These are phyloP conservation scores for Pyrus pyrifolia DNA, from an alignment of 306 rosid species.

Conservation along the genomic window DNA sequence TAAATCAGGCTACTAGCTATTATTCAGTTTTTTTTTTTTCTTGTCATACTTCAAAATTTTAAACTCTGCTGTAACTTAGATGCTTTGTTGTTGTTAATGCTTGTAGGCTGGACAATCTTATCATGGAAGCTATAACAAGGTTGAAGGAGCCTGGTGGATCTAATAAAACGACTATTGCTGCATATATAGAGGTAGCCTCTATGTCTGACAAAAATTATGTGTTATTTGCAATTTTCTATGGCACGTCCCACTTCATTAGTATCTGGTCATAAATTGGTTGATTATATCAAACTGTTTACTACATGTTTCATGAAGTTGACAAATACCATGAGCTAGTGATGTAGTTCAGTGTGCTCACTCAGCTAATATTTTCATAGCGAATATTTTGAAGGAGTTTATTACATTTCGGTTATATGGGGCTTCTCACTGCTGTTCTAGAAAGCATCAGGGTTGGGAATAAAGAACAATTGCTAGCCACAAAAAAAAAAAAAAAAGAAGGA, in stretches of 20 bases:
- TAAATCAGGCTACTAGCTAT: background rate
- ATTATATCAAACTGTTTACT: background rate
- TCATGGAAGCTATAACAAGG: slow-evolving; percentile 71
- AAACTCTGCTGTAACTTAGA: background rate
- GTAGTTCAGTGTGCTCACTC: background rate
- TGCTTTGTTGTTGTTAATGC: slow-evolving; percentile 6
- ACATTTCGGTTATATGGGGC: background rate
- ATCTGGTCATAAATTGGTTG: background rate
- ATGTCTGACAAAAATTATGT: background rate
- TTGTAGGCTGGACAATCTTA: slow-evolving; percentile 75
- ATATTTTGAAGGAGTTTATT: background rate
- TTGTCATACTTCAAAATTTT: background rate
- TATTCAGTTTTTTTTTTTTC: background rate
- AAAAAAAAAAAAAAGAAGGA: background rate
- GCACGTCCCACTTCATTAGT: background rate
- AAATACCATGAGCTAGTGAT: background rate
- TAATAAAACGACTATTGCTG: slow-evolving; percentile 73
- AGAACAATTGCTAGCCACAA: background rate
- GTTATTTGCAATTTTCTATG: background rate
- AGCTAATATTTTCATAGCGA: background rate
- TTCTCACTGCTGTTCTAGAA: background rate
- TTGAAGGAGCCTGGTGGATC: slow-evolving; percentile 84
- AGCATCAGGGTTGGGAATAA: background rate
- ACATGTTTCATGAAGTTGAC: background rate
- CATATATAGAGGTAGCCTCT: slow-evolving; percentile 74